Evolutionary conservation across 169 alveolate genomes (phyloP).

Genomic region (Plasmodium reichenowi): DNA sequence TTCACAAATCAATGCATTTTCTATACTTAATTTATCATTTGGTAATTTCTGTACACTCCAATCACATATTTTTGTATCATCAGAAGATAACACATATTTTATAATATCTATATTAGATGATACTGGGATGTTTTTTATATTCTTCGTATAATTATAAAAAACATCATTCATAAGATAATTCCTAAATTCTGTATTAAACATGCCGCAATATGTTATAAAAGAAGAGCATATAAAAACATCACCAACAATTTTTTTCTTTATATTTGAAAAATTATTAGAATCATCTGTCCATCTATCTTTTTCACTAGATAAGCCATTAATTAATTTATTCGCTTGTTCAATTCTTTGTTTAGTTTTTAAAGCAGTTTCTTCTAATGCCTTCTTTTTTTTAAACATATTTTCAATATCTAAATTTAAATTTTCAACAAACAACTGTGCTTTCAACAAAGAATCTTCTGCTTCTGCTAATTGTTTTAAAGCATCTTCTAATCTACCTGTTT

Average conservation of each 20-base stretch:
- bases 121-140: conserved; percentile 91
- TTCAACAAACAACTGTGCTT: conserved; percentile 90
- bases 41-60: conserved; percentile 86
- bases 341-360: conserved; percentile 93
- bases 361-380: conserved; percentile 92
- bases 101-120: conserved; percentile 65
- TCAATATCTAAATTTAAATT: conserved; percentile 91
- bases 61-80: conserved; percentile 77
- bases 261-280: conserved; percentile 92
- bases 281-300: conserved; percentile 95
- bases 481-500: conserved; percentile 92
- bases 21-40: conserved; percentile 86
- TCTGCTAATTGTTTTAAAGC: conserved; percentile 93
- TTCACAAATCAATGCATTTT: conserved; percentile 87
- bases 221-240: conserved; percentile 95
- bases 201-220: conserved; percentile 95
- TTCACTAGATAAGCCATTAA: conserved; percentile 95
- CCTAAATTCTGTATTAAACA: conserved; percentile 96
- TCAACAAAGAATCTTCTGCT: conserved; percentile 92
- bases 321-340: conserved; percentile 95
- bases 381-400: conserved; percentile 91
- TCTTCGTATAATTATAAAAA: conserved; percentile 88
- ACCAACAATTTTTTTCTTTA: conserved; percentile 93
- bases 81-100: conserved; percentile 57
- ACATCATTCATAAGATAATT: conserved; percentile 90